Base-by-base conservation (phyloP, 2,329 filamentous ascomycete species). In the Colletotrichum eleusines region DNA sequence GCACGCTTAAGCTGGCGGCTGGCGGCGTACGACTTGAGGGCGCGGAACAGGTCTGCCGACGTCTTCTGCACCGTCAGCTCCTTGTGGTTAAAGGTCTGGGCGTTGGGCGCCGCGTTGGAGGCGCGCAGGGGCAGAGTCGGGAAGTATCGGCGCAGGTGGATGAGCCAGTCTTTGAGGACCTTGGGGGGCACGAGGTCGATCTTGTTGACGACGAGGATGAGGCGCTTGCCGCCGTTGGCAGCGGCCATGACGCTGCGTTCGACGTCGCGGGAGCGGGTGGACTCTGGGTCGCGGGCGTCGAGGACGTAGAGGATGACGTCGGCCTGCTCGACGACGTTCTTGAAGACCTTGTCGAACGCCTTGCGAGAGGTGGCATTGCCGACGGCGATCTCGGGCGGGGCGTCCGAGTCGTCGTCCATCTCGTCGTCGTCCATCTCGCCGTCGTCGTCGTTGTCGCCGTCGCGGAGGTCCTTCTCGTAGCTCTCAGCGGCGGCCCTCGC, bases 331-430 rank as follows among this genome's bases (percentile, higher is more conserved):
- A 97, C 90, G 20, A 98, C 94, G 78, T 94, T 89, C 85, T 97
- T 97, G 87, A 97, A 98, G 76, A 97, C 90, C 85, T 97, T 97
- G 87, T 97, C 94, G 81, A 95, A 97, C 65, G 94, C 93, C 81
- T 91, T 94, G 77, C 94, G 89, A 63, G 95, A 97, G 3, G 88
- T 87, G 8, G 87, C 86, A 61, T 87, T 82, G 20, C 84, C 85
- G 70, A 86, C 83, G 26, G 83, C 83, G 46, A 89, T 81, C 53
- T 86, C 84, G 48, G 84, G 81, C 31, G 82, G 83, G n/a, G 86
- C 86, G 67, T 89, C 88, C 72, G 88, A 89, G 48, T 90, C 87
- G 59, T 86, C 84, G 40, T 82, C n/a, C 82, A 63, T 81, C 80
- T 28, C 26, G 14, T 76, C 77, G 28, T 78, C 79, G 46, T 82